Evolutionary conservation across 2,329 filamentous ascomycete species (phyloP).

Genomic region (Ophiocordyceps australis): DNA sequence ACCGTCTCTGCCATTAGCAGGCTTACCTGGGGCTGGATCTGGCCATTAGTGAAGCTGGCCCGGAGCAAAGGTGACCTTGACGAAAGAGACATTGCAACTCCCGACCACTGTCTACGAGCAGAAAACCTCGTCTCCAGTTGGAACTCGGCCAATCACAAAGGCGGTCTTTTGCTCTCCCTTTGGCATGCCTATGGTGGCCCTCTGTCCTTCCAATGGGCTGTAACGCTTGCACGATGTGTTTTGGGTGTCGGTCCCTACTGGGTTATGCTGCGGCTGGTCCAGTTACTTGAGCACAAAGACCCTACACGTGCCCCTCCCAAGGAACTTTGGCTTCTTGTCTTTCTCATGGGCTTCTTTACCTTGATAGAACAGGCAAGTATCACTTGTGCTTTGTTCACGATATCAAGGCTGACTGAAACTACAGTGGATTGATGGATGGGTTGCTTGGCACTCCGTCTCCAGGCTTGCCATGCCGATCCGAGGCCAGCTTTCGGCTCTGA

Average conservation of each 20-base stretch:
- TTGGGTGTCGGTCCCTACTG: constrained; percentile 55
- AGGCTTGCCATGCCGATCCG: constrained; percentile 48
- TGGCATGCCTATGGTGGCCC: constrained; percentile 34
- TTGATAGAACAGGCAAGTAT: constrained; percentile 26
- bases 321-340: constrained; percentile 50
- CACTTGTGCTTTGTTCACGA: constrained; percentile 1
- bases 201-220: constrained; percentile 38
- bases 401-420: not conserved
- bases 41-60: constrained; percentile 32
- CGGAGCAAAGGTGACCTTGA: constrained; percentile 40
- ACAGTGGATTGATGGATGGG: constrained; percentile 42
- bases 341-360: constrained; percentile 41
- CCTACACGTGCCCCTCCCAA: constrained; percentile 23
- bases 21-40: constrained; percentile 49
- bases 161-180: constrained; percentile 41
- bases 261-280: constrained; percentile 47
- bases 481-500: constrained; percentile 49
- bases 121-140: constrained; percentile 30
- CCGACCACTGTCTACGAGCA: constrained; percentile 35
- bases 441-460: constrained; percentile 48
- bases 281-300: constrained; percentile 38
- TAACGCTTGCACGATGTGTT: constrained; percentile 34
- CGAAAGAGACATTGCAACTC: constrained; percentile 40
- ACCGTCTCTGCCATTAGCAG: constrained; percentile 41
- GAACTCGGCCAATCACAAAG: constrained; percentile 24